phyloP scores from a whole-genome alignment of 306 rosid species.

The Sophora flavescens region DNA sequence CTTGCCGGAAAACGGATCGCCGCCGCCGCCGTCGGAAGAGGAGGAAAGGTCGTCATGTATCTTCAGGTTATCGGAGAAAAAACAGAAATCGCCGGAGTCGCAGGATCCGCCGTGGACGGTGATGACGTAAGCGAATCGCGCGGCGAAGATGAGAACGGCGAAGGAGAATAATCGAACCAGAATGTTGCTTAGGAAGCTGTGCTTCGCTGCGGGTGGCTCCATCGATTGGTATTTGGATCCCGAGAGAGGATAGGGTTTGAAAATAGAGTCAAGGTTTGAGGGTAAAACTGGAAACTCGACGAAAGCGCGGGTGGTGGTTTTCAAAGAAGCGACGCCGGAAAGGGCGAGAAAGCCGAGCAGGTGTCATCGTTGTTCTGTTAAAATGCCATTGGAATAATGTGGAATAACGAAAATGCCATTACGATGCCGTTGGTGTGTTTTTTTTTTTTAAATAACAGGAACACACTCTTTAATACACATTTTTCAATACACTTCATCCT shows the following conservation, averaged over 20 bases:
- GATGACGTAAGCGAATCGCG: conserved; percentile 58
- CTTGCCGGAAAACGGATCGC: conserved; percentile 37
- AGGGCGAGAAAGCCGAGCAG: not conserved
- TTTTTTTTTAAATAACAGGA: no score
- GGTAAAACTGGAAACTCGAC: conserved; percentile 42
- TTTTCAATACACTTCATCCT: no score
- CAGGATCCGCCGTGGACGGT: conserved; percentile 55
- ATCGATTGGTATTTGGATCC: conserved; percentile 27
- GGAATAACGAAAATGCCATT: conserved; percentile 39
- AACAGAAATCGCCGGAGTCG: conserved; percentile 52
- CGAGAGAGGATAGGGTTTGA: not conserved
- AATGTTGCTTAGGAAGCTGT: conserved; percentile 38
- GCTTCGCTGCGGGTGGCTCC: conserved; percentile 49
- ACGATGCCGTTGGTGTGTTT: not conserved
- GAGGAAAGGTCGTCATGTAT: not conserved
- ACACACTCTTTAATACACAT: no score
- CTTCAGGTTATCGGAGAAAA: conserved; percentile 48
- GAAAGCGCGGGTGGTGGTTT: not conserved
- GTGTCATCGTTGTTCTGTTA: not conserved
- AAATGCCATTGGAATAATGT: conserved; percentile 10
- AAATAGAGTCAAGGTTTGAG: conserved; percentile 25
- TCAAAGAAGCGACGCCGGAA: not conserved
- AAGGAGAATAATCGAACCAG: conserved; percentile 56
- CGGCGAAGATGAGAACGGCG: conserved; percentile 52
- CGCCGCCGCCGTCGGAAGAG: not conserved